Evolutionary conservation across 2,329 filamentous ascomycete genomes (phyloP), one percentile per base, ranked within the genome.

Genomic region (Aureobasidium melanogenum): DNA sequence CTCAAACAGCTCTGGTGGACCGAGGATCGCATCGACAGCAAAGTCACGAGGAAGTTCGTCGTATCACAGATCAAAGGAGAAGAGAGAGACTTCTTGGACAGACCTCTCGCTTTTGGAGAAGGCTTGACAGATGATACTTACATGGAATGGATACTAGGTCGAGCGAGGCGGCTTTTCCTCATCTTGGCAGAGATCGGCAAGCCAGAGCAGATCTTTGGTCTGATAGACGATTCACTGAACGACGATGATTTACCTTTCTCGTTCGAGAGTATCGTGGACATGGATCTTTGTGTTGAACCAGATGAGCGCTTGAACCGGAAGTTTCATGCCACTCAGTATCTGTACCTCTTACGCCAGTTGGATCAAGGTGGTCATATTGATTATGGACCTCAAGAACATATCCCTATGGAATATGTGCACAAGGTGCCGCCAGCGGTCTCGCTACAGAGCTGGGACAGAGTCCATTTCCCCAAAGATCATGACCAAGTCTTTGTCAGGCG

Each of bases 171-270:
- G 50, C 77, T 91, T 41, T 91, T 91, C 68, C 76, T 92, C 50
- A 85, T 89, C 41, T 77, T 91, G 28, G 79, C 84, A 59, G 87
- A 91, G 67, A 76, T 90, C 26, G 85, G 84, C 34, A 79, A 88
- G 12, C 83, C 88, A 0, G 86, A 88, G 66, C 86, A 88, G 70
- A 90, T 91, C 63, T 91, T 91, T 68, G 83, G 83, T 44, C 79
- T 89, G 57, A 84, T 91, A 62, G 88, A 91, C 72, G 84, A 88
- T 68, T 87, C 85, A 24, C 90, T 87, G 87, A 86, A 88, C 66
- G 88, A 92, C 68, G 81, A 84, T 58, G 88, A 92, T 73, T 76
- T 92, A 44, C 88, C 88, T 5, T 79, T 91, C 51, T 77, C 84
- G 5, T 76, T 82, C 58, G 84, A 88, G 55, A 83, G 88, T 63